A percentile compares a stretch with the other conserved stretches of the same genome.
Evolutionary conservation across 495 filamentous ascomycete species (phyloP).

Genomic region (Massariosphaeria phaeospora): DNA sequence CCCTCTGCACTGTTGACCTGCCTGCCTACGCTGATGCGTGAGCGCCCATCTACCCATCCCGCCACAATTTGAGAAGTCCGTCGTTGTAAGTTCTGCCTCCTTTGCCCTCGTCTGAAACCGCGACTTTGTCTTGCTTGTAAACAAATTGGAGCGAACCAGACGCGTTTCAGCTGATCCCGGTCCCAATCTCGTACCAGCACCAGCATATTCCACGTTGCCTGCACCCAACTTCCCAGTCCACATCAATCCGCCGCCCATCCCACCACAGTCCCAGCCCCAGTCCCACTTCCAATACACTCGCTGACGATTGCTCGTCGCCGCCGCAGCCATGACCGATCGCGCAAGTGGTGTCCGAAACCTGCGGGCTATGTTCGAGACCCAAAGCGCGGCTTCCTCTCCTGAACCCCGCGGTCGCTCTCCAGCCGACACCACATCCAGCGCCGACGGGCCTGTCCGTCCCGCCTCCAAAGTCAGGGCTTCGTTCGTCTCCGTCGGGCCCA

Average conservation of each 20-base stretch:
- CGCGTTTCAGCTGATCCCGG: slow-evolving; percentile 36
- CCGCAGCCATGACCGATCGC: slow-evolving; percentile 48
- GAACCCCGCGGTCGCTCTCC: slow-evolving; percentile 68
- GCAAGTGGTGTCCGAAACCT: slow-evolving; percentile 63
- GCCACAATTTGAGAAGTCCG: background rate
- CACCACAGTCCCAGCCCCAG: background rate
- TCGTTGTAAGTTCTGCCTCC: slow-evolving; percentile 17
- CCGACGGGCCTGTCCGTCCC: slow-evolving; percentile 48
- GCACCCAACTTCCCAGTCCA: slow-evolving; percentile 14
- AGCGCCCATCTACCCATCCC: background rate
- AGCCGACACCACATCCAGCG: slow-evolving; percentile 41
- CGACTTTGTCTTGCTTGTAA: slow-evolving; percentile 26
- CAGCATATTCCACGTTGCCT: slow-evolving; percentile 26
- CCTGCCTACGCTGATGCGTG: background rate
- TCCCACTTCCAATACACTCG: slow-evolving; percentile 32
- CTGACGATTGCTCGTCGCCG: slow-evolving; percentile 20
- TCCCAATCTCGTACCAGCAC: slow-evolving; percentile 29
- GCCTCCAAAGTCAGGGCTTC: slow-evolving; percentile 75
- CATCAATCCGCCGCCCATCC: slow-evolving; percentile 11
- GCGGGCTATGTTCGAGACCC: slow-evolving; percentile 83
- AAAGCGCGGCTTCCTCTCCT: slow-evolving; percentile 52
- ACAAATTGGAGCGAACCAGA: slow-evolving; percentile 26
- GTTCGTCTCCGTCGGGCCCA: slow-evolving; percentile 74
- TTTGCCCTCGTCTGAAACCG: slow-evolving; percentile 20
- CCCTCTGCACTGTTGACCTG: too few relatives aligned